These are phyloP conservation scores for Hemisphaericaspora subhashii DNA, from an alignment of 1,139 yeast genomes.

Conservation along the genomic window DNA sequence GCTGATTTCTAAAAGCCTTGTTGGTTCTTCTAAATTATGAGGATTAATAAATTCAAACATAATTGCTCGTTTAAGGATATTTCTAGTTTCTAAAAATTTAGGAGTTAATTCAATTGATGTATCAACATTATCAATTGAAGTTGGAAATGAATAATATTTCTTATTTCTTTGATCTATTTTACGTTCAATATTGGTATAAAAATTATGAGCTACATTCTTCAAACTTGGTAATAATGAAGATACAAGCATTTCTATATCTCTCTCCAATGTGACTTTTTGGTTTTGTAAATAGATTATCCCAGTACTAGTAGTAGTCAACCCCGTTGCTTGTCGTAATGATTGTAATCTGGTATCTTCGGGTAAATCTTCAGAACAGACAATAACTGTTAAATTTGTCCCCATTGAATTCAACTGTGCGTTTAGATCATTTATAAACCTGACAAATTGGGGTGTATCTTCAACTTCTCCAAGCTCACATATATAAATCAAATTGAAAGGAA, in stretches of 20 bases:
- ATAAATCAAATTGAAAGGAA: constrained; percentile 38
- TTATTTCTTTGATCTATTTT: constrained; percentile 36
- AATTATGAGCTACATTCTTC: constrained; percentile 32
- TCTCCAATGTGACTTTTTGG: constrained; percentile 14
- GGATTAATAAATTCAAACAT: constrained; percentile 36
- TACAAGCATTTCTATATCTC: constrained; percentile 33
- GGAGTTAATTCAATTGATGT: constrained; percentile 39
- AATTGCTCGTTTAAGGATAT: constrained; percentile 38
- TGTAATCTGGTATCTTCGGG: constrained; percentile 21
- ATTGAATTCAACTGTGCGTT: constrained; percentile 19
- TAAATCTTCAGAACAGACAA: constrained; percentile 23
- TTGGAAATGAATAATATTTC: constrained; percentile 41
- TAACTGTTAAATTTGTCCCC: constrained; percentile 29
- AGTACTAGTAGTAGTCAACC: constrained; percentile 29
- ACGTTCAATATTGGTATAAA: constrained; percentile 33
- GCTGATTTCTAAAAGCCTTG: constrained; percentile 32
- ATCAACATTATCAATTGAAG: constrained; percentile 21
- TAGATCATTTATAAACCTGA: constrained; percentile 19
- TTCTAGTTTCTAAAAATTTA: constrained; percentile 40
- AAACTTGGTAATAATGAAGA: constrained; percentile 31
- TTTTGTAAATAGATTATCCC: constrained; percentile 30
- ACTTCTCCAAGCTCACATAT: constrained; percentile 21
- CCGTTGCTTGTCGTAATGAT: constrained; percentile 28
- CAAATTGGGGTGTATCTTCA: constrained; percentile 18
- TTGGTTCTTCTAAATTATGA: constrained; percentile 33